These are phyloP conservation scores for Venturia oleaginea DNA, from an alignment of 2,329 filamentous ascomycete species.

Conservation along the genomic window DNA sequence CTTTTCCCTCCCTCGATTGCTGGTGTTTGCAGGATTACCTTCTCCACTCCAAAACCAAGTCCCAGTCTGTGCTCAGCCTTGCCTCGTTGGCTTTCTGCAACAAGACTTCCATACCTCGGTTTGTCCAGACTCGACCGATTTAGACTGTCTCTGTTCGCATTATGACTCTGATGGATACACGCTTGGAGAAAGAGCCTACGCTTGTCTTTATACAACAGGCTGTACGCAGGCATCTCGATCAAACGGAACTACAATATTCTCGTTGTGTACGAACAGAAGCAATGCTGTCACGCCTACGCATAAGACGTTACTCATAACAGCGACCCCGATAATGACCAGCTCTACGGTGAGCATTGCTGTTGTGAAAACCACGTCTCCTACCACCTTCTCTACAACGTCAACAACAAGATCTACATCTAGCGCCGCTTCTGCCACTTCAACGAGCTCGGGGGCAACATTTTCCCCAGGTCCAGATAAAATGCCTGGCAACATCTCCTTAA, in stretches of 20 bases:
- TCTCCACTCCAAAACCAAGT: slow-evolving; percentile 23
- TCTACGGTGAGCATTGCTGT: slow-evolving; percentile 4
- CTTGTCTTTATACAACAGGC: slow-evolving; percentile 25
- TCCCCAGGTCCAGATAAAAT: not conserved
- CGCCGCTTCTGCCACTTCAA: not conserved
- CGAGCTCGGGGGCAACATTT: not conserved
- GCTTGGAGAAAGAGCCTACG: slow-evolving; percentile 29
- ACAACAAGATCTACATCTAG: not conserved
- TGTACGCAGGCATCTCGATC: not conserved
- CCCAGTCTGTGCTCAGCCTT: slow-evolving; percentile 29
- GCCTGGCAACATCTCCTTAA: slow-evolving; percentile 20
- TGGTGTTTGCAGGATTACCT: slow-evolving; percentile 21
- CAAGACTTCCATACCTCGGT: slow-evolving; percentile 25
- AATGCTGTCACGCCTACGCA: slow-evolving; percentile 29
- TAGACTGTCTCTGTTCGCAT: slow-evolving; percentile 30
- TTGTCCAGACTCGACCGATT: slow-evolving; percentile 24
- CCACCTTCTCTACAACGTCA: not conserved
- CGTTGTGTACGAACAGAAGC: slow-evolving; percentile 25
- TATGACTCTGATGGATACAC: slow-evolving; percentile 29
- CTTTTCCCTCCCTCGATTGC: not conserved
- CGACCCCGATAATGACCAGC: not conserved
- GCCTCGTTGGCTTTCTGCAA: slow-evolving; percentile 25
- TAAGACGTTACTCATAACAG: slow-evolving; percentile 23
- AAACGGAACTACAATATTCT: not conserved
- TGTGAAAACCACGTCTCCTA: slow-evolving; percentile 10